Evolutionary conservation across 495 filamentous ascomycete species (phyloP), one percentile per base, ranked within the genome.

Genomic region (Thozetella sp.): DNA sequence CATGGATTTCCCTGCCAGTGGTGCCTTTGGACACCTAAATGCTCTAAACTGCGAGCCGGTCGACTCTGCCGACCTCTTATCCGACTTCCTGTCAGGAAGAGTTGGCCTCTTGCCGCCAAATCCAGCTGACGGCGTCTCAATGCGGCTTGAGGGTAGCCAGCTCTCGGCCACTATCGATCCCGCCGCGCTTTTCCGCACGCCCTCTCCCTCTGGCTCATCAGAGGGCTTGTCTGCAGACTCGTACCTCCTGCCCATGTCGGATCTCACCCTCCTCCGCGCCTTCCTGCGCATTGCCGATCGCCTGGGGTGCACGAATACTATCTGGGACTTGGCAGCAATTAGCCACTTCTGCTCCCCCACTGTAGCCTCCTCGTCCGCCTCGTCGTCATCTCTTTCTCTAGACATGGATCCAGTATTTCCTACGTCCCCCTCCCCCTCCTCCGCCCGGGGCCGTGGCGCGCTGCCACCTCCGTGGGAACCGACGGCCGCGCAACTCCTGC

Each of bases 191-290:
- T 13, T 50, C 54, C 30, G 12, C 20, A 20, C 15, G 17, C 3
- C 25, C 26, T 40, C 56, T 12, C 40, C 19, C 2, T 26, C 12
- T 51, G 52, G 20, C 66, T 64, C 50, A 59, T 48, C 43, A 10
- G 4, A 10, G 4, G 20, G 43, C 43, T 3, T 48, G n/a, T 48
- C 43, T 48, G 43, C 61, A 12, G 71, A 73, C 62, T 65, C 61
- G n/a, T 73, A 71, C 43, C 65, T 67, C 22, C 61, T 73, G 24
- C 64, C 68, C 1, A 56, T 71, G n/a, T 63, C 57, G 24, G 67
- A 67, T 22, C 57, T 73, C 9, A 65, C 57, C 0, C 58, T 73
- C 9, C 43, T 73, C 17, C 57, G 59, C 15, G 71, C 56, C 3
- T 48, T 66, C 23, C 22, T 63, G 9, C 68, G 64, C 55, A 64